phyloP scores from a whole-genome alignment of 1,139 yeast genomes.

The Scheffersomyces illinoinensis region DNA sequence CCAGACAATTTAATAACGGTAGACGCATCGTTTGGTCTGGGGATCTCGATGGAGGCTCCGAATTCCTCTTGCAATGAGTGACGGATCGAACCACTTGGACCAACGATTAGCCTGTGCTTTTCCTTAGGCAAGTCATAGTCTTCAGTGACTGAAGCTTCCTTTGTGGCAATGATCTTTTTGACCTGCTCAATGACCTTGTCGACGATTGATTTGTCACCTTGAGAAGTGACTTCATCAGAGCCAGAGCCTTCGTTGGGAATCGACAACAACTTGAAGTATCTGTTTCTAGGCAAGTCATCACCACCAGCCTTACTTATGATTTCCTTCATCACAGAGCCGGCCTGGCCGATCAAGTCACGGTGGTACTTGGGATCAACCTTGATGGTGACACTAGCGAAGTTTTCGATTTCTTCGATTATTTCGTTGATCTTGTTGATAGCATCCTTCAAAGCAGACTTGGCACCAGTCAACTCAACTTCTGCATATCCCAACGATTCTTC shows the following conservation, averaged over 20 bases:
- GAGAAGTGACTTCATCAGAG: constrained; percentile 60
- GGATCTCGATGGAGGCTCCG: constrained; percentile 65
- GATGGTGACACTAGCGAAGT: constrained; percentile 59
- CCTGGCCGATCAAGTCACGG: constrained; percentile 77
- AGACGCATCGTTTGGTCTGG: constrained; percentile 56
- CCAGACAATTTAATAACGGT: constrained; percentile 53
- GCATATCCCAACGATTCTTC: constrained; percentile 47
- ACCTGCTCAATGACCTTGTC: constrained; percentile 67
- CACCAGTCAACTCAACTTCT: constrained; percentile 75
- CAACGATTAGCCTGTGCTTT: constrained; percentile 77
- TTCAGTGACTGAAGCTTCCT: constrained; percentile 62
- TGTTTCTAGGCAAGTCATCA: constrained; percentile 45
- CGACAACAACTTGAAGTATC: constrained; percentile 60
- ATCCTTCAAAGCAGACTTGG: constrained; percentile 74
- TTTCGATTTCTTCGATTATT: constrained; percentile 68
- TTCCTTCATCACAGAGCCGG: constrained; percentile 74
- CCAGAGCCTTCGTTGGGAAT: constrained; percentile 75
- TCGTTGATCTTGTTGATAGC: constrained; percentile 66
- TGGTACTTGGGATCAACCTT: constrained; percentile 80
- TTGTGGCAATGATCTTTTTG: constrained; percentile 61
- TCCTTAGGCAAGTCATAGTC: constrained; percentile 66
- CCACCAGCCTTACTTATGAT: constrained; percentile 84
- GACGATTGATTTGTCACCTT: constrained; percentile 79
- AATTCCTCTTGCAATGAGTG: constrained; percentile 72
- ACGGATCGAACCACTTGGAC: constrained; percentile 78